Conservation (phyloP, 2,329 filamentous ascomycete species). For the Rhexocercosporidium sp. region DNA sequence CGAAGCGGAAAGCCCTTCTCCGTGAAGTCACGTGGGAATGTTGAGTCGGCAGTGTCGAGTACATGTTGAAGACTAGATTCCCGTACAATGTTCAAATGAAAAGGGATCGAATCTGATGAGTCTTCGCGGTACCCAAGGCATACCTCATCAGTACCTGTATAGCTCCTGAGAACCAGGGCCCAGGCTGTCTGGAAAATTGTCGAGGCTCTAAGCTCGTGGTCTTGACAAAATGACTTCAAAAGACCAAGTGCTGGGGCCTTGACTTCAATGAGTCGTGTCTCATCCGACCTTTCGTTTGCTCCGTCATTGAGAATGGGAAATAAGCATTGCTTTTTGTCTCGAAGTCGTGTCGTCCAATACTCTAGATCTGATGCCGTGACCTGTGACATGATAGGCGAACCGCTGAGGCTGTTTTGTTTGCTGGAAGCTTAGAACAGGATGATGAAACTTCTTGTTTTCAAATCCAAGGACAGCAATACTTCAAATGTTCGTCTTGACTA, state of each 20-base stretch:
- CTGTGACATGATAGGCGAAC: neutral
- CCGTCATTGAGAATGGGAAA: conserved; percentile 6
- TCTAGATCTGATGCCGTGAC: neutral
- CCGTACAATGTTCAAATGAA: neutral
- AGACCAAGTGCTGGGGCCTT: neutral
- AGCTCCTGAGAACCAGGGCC: conserved; percentile 48
- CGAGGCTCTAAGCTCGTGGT: conserved; percentile 43
- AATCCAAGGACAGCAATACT: neutral
- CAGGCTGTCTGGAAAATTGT: conserved; percentile 47
- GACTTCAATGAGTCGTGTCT: neutral
- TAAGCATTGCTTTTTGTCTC: conserved; percentile 8
- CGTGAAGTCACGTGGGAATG: neutral
- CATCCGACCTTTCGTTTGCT: neutral
- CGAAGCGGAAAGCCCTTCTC: neutral
- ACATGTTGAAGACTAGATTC: conserved; percentile 11
- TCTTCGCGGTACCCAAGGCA: conserved; percentile 46
- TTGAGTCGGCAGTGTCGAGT: neutral
- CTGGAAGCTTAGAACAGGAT: neutral
- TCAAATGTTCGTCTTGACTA: neutral
- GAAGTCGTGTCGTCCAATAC: conserved; percentile 8
- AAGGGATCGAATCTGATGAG: conserved; percentile 38
- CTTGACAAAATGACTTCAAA: conserved; percentile 43
- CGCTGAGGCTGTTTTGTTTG: neutral
- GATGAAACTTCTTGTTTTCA: neutral
- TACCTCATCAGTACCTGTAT: conserved; percentile 42